Conservation (phyloP, 805 yeast species). For the Candida sithepensis region DNA sequence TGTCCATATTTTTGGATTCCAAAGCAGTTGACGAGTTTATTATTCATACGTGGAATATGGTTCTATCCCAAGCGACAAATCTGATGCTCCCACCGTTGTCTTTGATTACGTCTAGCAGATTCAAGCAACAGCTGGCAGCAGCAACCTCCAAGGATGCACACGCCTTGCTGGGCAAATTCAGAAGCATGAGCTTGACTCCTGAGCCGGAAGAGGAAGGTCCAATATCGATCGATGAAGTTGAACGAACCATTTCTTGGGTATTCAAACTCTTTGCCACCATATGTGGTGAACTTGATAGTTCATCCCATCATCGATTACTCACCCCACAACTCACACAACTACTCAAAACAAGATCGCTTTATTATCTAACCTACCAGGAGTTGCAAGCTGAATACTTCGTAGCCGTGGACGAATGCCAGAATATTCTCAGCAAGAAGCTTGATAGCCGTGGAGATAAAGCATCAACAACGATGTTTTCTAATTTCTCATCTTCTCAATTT, state of each 20-base stretch:
- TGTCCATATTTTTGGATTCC: constrained; percentile 9
- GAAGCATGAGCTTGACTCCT: constrained; percentile 2
- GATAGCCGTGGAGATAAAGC: background rate
- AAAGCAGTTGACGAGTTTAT: constrained; percentile 13
- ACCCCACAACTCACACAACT: constrained; percentile 11
- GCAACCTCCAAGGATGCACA: background rate
- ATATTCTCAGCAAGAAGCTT: constrained; percentile 1
- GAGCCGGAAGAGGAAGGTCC: background rate
- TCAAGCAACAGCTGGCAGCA: background rate
- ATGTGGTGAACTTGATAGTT: constrained; percentile 3
- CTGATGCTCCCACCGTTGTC: constrained; percentile 15
- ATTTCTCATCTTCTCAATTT: background rate
- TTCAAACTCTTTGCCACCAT: constrained; percentile 13
- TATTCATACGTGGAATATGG: constrained; percentile 10
- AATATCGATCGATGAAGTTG: constrained; percentile 9
- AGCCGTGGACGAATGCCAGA: constrained; percentile 7
- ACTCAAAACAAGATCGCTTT: constrained; percentile 7
- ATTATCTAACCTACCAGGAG: constrained; percentile 3
- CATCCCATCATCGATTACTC: constrained; percentile 4
- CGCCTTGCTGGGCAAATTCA: constrained; percentile 8
- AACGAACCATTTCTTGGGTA: constrained; percentile 20
- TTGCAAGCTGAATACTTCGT: constrained; percentile 12
- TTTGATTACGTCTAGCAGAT: constrained; percentile 4
- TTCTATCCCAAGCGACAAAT: constrained; percentile 10
- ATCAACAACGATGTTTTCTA: background rate